Conservation (phyloP, 495 filamentous ascomycete species). For the Echria macrotheca region DNA sequence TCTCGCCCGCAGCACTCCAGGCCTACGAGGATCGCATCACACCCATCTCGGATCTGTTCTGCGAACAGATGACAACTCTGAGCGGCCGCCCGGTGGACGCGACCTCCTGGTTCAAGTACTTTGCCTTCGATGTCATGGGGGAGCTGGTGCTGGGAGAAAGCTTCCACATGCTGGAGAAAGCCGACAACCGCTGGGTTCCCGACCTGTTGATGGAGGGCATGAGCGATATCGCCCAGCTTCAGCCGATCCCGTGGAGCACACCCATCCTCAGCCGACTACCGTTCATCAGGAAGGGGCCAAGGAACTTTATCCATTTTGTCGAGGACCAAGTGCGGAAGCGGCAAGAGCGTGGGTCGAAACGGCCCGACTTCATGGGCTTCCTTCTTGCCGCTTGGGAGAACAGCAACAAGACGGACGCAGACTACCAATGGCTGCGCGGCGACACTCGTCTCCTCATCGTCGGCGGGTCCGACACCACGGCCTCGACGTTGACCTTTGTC, state of each 20-base stretch:
- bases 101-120: constrained; percentile 8
- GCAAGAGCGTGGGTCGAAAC: constrained; percentile 3
- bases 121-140: constrained; percentile 10
- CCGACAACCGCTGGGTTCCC: constrained; percentile 8
- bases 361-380: constrained; percentile 3
- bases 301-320: constrained; percentile 1
- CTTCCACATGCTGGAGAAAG: constrained; percentile 10
- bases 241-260: constrained; percentile 11
- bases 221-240: constrained; percentile 11
- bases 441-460: constrained; percentile 7
- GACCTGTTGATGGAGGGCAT: constrained; percentile 12
- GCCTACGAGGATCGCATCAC: constrained; percentile 11
- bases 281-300: neutral
- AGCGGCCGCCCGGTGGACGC: constrained; percentile 4
- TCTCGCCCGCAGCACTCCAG: constrained; percentile 3
- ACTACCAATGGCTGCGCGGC: constrained; percentile 10
- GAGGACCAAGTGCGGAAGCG: constrained; percentile 1
- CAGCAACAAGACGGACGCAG: constrained; percentile 3
- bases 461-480: constrained; percentile 10
- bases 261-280: constrained; percentile 8
- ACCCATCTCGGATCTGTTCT: constrained; percentile 8
- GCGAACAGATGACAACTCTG: neutral
- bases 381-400: constrained; percentile 6
- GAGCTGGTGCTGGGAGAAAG: constrained; percentile 6
- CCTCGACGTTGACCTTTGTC: constrained; percentile 3